These are phyloP conservation scores for Sporothrix schenckii DNA, from an alignment of 2,329 filamentous ascomycete genomes.

Conservation along the genomic window DNA sequence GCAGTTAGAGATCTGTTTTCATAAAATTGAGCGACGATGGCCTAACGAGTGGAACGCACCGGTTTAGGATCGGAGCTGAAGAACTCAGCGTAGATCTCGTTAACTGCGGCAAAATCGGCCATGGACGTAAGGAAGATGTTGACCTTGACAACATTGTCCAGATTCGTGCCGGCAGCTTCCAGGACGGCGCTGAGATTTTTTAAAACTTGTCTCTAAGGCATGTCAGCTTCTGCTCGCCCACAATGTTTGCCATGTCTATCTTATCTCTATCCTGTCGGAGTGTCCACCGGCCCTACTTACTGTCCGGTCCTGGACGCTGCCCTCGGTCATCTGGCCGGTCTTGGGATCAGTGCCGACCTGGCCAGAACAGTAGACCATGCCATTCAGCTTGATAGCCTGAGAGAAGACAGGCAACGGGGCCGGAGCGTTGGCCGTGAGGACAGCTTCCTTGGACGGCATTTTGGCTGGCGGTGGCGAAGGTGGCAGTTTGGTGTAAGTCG, in stretches of 20 bases:
- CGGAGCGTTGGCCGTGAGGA: conserved; percentile 54
- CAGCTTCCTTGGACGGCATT: conserved; percentile 37
- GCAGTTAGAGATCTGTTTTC: neutral
- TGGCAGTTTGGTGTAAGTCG: neutral
- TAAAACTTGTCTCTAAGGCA: conserved; percentile 55
- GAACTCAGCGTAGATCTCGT: conserved; percentile 57
- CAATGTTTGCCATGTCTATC: neutral
- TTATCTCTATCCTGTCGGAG: too few relatives aligned
- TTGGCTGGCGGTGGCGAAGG: neutral
- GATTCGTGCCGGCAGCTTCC: conserved; percentile 59
- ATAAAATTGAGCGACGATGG: neutral
- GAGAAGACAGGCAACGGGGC: conserved; percentile 60
- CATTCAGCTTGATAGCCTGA: conserved; percentile 64
- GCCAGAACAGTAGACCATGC: conserved; percentile 72
- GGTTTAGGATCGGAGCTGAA: conserved; percentile 53
- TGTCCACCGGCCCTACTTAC: conserved; percentile 43
- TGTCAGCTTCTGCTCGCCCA: neutral
- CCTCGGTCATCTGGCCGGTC: conserved; percentile 59
- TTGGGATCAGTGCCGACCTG: conserved; percentile 60
- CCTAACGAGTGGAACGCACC: conserved; percentile 41
- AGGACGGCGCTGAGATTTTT: conserved; percentile 63
- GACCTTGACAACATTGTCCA: conserved; percentile 67
- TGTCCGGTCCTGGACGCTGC: conserved; percentile 57
- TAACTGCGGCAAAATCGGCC: conserved; percentile 64
- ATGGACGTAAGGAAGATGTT: conserved; percentile 69